Evolutionary conservation across 257 asterid species (phyloP).

Genomic region (Lithospermum erythrorhizon): DNA sequence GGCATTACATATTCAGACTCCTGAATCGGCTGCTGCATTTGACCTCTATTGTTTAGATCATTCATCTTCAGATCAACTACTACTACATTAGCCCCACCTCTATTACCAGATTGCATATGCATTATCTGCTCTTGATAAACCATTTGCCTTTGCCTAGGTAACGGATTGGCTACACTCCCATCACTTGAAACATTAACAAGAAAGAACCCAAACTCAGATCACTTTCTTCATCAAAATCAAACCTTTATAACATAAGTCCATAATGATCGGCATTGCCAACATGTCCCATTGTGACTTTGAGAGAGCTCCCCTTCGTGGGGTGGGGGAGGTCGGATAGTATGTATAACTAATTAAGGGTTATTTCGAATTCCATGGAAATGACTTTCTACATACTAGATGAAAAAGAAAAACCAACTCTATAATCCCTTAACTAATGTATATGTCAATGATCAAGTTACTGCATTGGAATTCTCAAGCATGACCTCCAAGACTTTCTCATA

Average conservation of each 20-base stretch:
- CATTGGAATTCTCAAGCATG: too few species aligned
- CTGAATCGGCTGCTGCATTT: conserved; percentile 48
- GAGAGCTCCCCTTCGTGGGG: too few species aligned
- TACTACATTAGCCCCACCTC: conserved; percentile 24
- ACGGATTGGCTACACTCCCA: conserved; percentile 54
- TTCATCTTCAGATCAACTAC: conserved; percentile 28
- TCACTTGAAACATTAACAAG: conserved; percentile 27
- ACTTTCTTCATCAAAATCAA: neutral
- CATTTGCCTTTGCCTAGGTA: conserved; percentile 56
- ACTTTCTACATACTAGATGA: too few species aligned
- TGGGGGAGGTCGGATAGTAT: too few species aligned
- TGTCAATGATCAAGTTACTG: too few species aligned
- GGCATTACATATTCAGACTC: conserved; percentile 46
- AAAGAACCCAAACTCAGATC: conserved; percentile 4
- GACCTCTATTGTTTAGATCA: conserved; percentile 42
- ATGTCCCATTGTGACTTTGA: too few species aligned
- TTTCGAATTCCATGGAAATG: too few species aligned
- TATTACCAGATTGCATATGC: conserved; percentile 45
- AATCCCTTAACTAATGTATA: too few species aligned
- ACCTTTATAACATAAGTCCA: neutral
- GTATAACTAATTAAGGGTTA: too few species aligned
- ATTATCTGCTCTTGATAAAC: conserved; percentile 47
- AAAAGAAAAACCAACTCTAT: too few species aligned
- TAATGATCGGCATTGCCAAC: neutral
- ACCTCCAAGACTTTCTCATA: too few species aligned